These are phyloP conservation scores for Linum usitatissimum DNA, from an alignment of 345 rosid species.

Conservation along the genomic window DNA sequence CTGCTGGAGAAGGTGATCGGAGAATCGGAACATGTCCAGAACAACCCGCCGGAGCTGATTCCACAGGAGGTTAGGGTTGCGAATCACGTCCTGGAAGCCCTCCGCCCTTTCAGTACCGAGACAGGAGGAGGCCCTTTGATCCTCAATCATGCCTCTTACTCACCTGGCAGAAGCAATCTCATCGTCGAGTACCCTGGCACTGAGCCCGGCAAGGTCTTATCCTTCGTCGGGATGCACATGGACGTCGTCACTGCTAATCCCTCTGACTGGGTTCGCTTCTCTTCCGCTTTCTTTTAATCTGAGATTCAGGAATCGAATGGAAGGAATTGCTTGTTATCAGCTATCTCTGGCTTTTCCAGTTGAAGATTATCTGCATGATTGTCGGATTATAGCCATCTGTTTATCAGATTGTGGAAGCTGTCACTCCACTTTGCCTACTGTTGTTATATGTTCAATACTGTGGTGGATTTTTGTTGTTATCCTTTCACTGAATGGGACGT, in stretches of 20 bases:
- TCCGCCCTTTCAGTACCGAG: constrained; percentile 67
- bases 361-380: background rate
- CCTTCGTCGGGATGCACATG: constrained; percentile 99
- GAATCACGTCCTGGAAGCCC: constrained; percentile 60
- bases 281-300: constrained; percentile 2
- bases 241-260: constrained; percentile 98
- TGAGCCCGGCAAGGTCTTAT: constrained; percentile 68
- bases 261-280: constrained; percentile 60
- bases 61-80: constrained; percentile 85
- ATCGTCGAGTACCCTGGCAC: constrained; percentile 97
- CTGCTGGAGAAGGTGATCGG: constrained; percentile 69
- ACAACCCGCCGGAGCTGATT: constrained; percentile 90
- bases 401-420: background rate
- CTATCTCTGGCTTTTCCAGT: background rate
- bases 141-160: constrained; percentile 60
- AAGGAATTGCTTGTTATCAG: too few relatives aligned
- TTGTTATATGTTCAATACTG: too few relatives aligned
- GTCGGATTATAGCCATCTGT: background rate
- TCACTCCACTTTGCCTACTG: background rate
- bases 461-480: background rate
- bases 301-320: too few relatives aligned
- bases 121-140: constrained; percentile 80
- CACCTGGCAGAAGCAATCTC: constrained; percentile 72
- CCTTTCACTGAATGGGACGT: background rate
- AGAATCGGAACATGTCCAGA: constrained; percentile 67